Base-by-base conservation (phyloP, 495 filamentous ascomycete genomes). In the Daldinia grandis region DNA sequence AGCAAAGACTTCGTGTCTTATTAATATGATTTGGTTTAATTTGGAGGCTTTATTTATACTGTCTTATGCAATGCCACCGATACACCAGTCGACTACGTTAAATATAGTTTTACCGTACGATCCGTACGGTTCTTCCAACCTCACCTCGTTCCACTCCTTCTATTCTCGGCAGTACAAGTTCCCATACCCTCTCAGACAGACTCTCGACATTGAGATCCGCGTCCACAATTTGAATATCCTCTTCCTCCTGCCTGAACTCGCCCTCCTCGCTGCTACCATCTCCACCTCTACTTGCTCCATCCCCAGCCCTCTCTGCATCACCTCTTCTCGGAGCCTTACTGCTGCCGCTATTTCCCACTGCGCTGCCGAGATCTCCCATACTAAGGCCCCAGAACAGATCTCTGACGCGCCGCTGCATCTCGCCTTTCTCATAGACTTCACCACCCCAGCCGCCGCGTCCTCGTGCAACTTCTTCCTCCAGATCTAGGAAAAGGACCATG, bases 381-480 rank as follows among this genome's bases (percentile, higher is more conserved):
- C 78, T 81, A 55, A 88, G 62, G 1, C 80, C 82, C 77, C 83
- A 82, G 72, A 97, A 99, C 35, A 94, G 71, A 66, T 90, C 86
- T 37, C 92, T 82, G 35, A 98, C 95, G 27, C 88, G 87, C 35
- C 82, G 83, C 78, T 98, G 95, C 89, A 97, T 92, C 71, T 91
- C 85, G 58, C 84, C 86, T 74, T 88, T 92, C 79, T 99, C 95
- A 75, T 99, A 98, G 57, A 92, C 86, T 81, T 99, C 95, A 8
- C 84, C 85, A 1, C 95, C 95, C 81, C 90, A 98, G 0, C 93
- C 95, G 24, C 93, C 93, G 17, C 95, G 83, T 69, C 85, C 82
- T 0, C 86, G 88, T 28, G 93, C 93, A 58, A 89, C 88, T 44
- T 88, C 87, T 35, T 91, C 83, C 9, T 89, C 87, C 51, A 98